Evolutionary conservation across 2,329 filamentous ascomycete species (phyloP).

Genomic region (Clonostachys sp.): DNA sequence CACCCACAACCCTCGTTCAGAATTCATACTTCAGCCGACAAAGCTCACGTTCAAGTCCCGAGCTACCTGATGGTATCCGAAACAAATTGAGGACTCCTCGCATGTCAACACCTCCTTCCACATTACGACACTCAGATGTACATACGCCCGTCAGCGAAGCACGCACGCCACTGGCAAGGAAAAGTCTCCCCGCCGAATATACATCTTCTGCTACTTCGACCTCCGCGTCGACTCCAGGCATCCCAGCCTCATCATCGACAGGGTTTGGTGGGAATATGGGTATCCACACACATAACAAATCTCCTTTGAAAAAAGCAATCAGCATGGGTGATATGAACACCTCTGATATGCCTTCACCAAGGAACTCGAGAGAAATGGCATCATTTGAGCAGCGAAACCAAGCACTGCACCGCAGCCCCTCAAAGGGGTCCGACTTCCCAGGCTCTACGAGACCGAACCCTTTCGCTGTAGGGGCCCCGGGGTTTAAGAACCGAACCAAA

Average conservation of each 20-base stretch:
- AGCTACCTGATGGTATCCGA: conserved; percentile 31
- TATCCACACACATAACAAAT: conserved; percentile 73
- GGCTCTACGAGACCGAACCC: neutral
- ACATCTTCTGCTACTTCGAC: conserved; percentile 18
- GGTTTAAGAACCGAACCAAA: conserved; percentile 24
- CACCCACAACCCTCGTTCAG: conserved; percentile 59
- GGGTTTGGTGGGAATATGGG: conserved; percentile 71
- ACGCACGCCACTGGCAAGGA: conserved; percentile 10
- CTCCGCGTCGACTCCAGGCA: conserved; percentile 1
- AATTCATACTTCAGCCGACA: conserved; percentile 77
- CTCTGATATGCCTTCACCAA: conserved; percentile 37
- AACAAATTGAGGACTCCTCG: conserved; percentile 32
- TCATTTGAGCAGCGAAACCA: conserved; percentile 43
- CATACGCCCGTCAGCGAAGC: conserved; percentile 20
- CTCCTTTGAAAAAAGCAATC: conserved; percentile 74
- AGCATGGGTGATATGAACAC: conserved; percentile 55
- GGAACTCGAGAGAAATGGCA: conserved; percentile 59
- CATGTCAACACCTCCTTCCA: conserved; percentile 35
- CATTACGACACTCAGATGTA: conserved; percentile 23
- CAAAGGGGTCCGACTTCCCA: conserved; percentile 19
- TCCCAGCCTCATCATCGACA: conserved; percentile 8
- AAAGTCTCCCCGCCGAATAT: conserved; percentile 26
- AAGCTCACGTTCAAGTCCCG: conserved; percentile 74
- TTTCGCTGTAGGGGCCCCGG: conserved; percentile 9
- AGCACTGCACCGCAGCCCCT: conserved; percentile 30